These are phyloP conservation scores for Xylaria sp. DNA, from an alignment of 2,329 filamentous ascomycete species.

Conservation along the genomic window DNA sequence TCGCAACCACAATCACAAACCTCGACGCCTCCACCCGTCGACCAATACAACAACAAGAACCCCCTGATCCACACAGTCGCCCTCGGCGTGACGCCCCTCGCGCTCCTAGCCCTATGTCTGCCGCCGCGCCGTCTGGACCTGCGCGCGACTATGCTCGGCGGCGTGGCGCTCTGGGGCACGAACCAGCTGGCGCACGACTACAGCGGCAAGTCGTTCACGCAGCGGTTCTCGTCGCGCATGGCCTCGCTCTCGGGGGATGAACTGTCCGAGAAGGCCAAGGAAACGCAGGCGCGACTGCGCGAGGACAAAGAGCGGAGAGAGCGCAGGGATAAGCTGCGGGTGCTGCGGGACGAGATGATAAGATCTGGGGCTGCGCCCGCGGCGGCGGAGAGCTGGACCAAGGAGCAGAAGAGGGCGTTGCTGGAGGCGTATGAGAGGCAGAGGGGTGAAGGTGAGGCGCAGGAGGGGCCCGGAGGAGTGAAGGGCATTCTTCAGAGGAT, in stretches of 20 bases:
- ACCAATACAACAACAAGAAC: constrained; percentile 45
- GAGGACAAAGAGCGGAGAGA: constrained; percentile 56
- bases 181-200: constrained; percentile 68
- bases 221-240: constrained; percentile 59
- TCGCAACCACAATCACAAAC: constrained; percentile 22
- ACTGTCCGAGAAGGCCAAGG: constrained; percentile 66
- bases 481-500: constrained; percentile 57
- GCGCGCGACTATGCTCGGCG: constrained; percentile 62
- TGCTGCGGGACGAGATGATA: constrained; percentile 29
- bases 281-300: constrained; percentile 59
- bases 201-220: constrained; percentile 64
- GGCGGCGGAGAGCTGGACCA: constrained; percentile 41
- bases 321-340: constrained; percentile 39
- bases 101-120: constrained; percentile 60
- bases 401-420: constrained; percentile 33
- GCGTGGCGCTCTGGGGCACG: constrained; percentile 63
- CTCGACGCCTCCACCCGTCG: constrained; percentile 17
- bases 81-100: constrained; percentile 60
- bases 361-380: constrained; percentile 36
- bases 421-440: constrained; percentile 29
- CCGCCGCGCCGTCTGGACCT: constrained; percentile 64
- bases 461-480: constrained; percentile 22
- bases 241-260: constrained; percentile 60
- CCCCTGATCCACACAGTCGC: constrained; percentile 60
- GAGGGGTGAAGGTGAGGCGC: constrained; percentile 22